A percentile compares a stretch with the other conserved stretches of the same genome.
Evolutionary conservation across 2,329 filamentous ascomycete genomes (phyloP).

Genomic region (Sporothrix pallida): DNA sequence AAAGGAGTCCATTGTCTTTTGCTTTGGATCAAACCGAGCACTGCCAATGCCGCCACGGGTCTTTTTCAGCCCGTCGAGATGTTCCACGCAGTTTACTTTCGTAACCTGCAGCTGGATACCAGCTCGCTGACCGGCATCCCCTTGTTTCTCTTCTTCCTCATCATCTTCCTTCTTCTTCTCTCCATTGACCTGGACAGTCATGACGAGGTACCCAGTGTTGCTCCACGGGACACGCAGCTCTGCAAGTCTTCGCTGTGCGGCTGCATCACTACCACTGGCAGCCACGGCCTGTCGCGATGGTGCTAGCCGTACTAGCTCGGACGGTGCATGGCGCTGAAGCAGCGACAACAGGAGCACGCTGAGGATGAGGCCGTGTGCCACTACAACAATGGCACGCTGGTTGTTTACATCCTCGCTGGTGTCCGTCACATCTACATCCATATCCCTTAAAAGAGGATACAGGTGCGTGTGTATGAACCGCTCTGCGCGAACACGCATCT

Average conservation of each 20-base stretch:
- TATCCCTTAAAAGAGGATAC: constrained; percentile 55
- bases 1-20: constrained; percentile 78
- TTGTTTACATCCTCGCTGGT: neutral
- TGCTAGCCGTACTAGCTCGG: constrained; percentile 38
- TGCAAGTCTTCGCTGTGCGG: constrained; percentile 27
- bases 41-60: constrained; percentile 84
- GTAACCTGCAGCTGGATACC: constrained; percentile 53
- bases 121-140: neutral
- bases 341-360: constrained; percentile 70
- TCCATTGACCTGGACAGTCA: constrained; percentile 29
- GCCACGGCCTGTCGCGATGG: constrained; percentile 33
- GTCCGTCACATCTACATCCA: constrained; percentile 33
- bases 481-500: constrained; percentile 68
- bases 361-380: constrained; percentile 85
- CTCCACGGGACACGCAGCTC: constrained; percentile 52
- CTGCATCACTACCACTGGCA: neutral
- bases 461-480: constrained; percentile 71
- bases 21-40: constrained; percentile 73
- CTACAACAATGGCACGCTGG: constrained; percentile 62
- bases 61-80: constrained; percentile 76
- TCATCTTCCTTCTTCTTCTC: neutral
- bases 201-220: constrained; percentile 59
- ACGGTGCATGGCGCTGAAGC: constrained; percentile 56
- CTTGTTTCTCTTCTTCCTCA: neutral
- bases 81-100: constrained; percentile 70